Base-by-base conservation (phyloP, 2,329 filamentous ascomycete genomes). In the Colletotrichum orchidophilum region DNA sequence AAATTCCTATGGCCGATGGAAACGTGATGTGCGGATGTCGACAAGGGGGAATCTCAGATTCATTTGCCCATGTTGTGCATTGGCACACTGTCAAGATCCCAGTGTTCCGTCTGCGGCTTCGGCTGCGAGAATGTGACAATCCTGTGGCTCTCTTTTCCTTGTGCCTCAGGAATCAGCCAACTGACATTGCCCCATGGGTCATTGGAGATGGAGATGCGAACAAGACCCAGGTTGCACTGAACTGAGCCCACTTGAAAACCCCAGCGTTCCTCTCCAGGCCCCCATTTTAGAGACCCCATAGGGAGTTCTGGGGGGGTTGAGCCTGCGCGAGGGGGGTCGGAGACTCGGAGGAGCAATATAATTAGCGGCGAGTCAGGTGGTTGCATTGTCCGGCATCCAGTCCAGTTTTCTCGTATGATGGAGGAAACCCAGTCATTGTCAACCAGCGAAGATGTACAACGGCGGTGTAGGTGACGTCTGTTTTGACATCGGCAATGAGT, bases 331-430 rank as follows among this genome's bases (percentile, higher is more conserved):
- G 31, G 26, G n/a, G 31, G n/a, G n/a, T n/a, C n/a, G n/a, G n/a
- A n/a, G n/a, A n/a, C 6, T 13, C 27, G 5, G 33, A 27, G 24
- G 18, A 13, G 39, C 18, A 31, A 46, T 6, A 42, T n/a, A 24
- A 15, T 18, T 13, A 49, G 54, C 39, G 49, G 39, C 66, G 63
- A 66, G 57, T 66, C 62, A 66, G 54, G 55, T 21, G 24, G 50
- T 42, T 61, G 49, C 35, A 60, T 66, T 29, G 5, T 35, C 26
- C 27, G 15, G 5, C 62, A 8, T 29, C 24, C 13, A 46, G 21
- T 63, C 35, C 55, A 39, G 18, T 61, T 61, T 66, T 61, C 27
- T 66, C 49, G 62, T 70, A 57, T 39, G 62, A 57, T 66, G 55
- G 42, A 58, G 55, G 29, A n/a, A 26, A 15, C 3, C 61, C 49